phyloP scores from a whole-genome alignment of 352 stramenopile species.

The Pseudoperonospora humuli region DNA sequence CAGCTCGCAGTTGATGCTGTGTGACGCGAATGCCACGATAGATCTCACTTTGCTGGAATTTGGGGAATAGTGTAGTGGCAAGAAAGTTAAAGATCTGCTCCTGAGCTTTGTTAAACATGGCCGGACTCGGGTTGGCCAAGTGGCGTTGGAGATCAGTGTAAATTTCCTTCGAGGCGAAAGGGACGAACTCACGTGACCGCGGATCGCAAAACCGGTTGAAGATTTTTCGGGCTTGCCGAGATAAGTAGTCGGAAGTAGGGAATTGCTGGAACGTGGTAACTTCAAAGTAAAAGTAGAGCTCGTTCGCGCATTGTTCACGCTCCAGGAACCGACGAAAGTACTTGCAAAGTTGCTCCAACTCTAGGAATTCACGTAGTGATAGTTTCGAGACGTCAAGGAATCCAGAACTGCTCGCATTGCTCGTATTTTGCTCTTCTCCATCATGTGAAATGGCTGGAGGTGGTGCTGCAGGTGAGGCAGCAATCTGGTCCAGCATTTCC shows the following conservation, averaged over 20 bases:
- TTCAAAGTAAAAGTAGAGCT: slow-evolving; percentile 73
- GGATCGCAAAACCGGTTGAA: slow-evolving; percentile 59
- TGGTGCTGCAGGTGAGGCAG: slow-evolving; percentile 2
- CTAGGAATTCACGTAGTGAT: slow-evolving; percentile 52
- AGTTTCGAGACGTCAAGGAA: slow-evolving; percentile 41
- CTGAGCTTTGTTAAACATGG: slow-evolving; percentile 65
- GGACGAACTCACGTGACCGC: slow-evolving; percentile 49
- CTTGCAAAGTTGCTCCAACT: slow-evolving; percentile 43
- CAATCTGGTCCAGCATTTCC: slow-evolving; percentile 35
- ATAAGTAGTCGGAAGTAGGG: slow-evolving; percentile 66
- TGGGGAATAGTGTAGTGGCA: slow-evolving; percentile 52
- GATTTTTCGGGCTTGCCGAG: slow-evolving; percentile 55
- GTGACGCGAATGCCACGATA: slow-evolving; percentile 52
- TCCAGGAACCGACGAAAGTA: slow-evolving; percentile 65
- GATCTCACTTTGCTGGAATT: slow-evolving; percentile 66
- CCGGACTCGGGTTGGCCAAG: slow-evolving; percentile 34
- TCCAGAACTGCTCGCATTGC: slow-evolving; percentile 11
- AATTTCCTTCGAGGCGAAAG: slow-evolving; percentile 22
- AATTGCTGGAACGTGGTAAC: slow-evolving; percentile 66
- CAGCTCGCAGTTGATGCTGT: slow-evolving; percentile 20
- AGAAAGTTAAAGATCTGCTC: slow-evolving; percentile 69
- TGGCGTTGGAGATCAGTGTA: slow-evolving; percentile 28
- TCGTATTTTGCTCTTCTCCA: slow-evolving; percentile 7
- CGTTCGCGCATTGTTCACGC: slow-evolving; percentile 61
- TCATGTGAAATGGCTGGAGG: slow-evolving; percentile 8